Percentiles rank a stretch among this genome's conserved stretches.
These are phyloP conservation scores for Eucalyptus pumila DNA, from an alignment of 345 rosid genomes.

Conservation along the genomic window DNA sequence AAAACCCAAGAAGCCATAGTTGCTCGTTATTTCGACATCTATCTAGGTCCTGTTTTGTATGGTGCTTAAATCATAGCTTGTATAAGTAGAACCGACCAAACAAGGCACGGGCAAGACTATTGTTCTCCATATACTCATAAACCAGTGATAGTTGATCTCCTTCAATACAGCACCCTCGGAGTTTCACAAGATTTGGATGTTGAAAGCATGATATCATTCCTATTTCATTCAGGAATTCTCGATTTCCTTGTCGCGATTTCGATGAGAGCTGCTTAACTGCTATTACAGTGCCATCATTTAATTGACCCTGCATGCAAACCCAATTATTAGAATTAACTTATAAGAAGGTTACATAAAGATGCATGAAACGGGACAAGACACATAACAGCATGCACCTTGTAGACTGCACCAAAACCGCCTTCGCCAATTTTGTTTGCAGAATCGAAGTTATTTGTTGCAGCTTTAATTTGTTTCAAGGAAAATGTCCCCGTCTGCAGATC, in stretches of 20 bases:
- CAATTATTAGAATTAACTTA: not conserved
- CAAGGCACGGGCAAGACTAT: constrained; percentile 39
- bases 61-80: not conserved
- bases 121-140: constrained; percentile 68
- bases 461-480: constrained; percentile 24
- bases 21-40: not conserved
- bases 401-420: constrained; percentile 42
- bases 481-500: constrained; percentile 24
- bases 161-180: constrained; percentile 58
- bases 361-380: not conserved
- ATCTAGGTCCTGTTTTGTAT: not conserved
- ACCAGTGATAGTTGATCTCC: constrained; percentile 42
- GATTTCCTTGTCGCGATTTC: constrained; percentile 60
- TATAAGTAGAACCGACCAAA: constrained; percentile 28
- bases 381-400: constrained; percentile 10
- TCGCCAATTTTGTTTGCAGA: constrained; percentile 27
- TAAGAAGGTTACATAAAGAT: too few species aligned
- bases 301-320: constrained; percentile 6
- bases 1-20: not conserved
- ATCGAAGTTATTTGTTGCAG: constrained; percentile 23
- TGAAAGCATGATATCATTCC: constrained; percentile 57
- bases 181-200: constrained; percentile 65
- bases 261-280: constrained; percentile 76
- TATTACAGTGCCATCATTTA: constrained; percentile 42
- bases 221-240: constrained; percentile 60